Evolutionary conservation across 169 alveolate species (phyloP).

Genomic region (Cryptosporidium meleagridis): DNA sequence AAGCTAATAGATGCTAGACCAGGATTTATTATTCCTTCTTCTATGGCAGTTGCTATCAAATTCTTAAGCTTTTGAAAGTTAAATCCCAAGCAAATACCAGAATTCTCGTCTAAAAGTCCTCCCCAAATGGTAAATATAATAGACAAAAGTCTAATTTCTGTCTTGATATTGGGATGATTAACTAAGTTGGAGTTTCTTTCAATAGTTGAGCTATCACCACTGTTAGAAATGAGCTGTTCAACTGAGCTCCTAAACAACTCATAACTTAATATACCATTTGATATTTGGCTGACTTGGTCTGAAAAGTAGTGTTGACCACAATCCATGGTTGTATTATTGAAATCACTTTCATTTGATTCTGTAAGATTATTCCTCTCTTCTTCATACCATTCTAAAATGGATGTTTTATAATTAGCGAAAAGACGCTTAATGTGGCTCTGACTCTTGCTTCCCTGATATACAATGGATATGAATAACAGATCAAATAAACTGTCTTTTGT

Average conservation of each 20-base stretch:
- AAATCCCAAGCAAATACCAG: constrained; percentile 5
- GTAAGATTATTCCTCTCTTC: neutral
- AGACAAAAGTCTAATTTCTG: constrained; percentile 25
- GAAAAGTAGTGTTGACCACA: neutral
- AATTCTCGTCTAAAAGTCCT: neutral
- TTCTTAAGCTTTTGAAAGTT: constrained; percentile 31
- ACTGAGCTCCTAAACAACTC: neutral
- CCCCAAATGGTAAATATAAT: constrained; percentile 47
- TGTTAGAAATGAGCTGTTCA: neutral
- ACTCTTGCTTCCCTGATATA: constrained; percentile 45
- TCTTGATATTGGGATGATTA: neutral
- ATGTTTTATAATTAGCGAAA: constrained; percentile 22
- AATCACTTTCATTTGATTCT: neutral
- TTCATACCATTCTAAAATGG: constrained; percentile 13
- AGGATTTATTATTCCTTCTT: constrained; percentile 10
- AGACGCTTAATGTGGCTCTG: constrained; percentile 46
- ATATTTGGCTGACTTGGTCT: constrained; percentile 10
- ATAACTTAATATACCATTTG: neutral
- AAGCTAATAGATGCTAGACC: neutral
- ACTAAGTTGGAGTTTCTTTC: neutral
- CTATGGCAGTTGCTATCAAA: neutral
- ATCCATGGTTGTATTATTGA: neutral
- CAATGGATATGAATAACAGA: constrained; percentile 22
- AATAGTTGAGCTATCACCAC: neutral
- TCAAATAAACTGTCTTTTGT: constrained; percentile 35